Conservation (phyloP, 176 grass and related monocot species). For the Phragmites australis region DNA sequence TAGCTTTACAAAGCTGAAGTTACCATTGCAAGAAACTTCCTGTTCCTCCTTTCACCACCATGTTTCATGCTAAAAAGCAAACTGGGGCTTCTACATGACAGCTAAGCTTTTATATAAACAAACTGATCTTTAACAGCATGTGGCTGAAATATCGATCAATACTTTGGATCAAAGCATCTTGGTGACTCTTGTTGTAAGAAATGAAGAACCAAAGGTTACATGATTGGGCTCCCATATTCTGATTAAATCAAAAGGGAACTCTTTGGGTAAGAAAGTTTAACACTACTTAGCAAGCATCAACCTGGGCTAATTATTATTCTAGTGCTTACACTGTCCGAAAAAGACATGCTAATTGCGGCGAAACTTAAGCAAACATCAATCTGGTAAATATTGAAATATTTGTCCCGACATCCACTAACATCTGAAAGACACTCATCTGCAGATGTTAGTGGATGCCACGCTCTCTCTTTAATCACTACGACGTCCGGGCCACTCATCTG, state of each 20-base stretch:
- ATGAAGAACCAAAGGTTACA: neutral
- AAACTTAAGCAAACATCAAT: constrained; percentile 12
- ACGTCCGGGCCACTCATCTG: neutral
- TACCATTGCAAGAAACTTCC: constrained; percentile 33
- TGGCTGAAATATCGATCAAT: constrained; percentile 24
- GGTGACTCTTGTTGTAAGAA: constrained; percentile 33
- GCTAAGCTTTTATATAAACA: constrained; percentile 17
- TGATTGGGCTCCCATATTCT: constrained; percentile 35
- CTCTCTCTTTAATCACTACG: constrained; percentile 32
- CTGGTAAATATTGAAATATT: neutral
- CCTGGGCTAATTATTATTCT: constrained; percentile 35
- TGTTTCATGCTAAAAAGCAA: constrained; percentile 34
- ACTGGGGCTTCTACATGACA: neutral
- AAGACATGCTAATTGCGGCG: constrained; percentile 29
- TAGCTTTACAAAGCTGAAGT: constrained; percentile 42
- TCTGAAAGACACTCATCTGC: no score
- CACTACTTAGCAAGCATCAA: constrained; percentile 46
- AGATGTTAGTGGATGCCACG: constrained; percentile 43
- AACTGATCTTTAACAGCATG: constrained; percentile 18
- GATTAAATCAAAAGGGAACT: constrained; percentile 17
- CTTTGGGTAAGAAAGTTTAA: constrained; percentile 26
- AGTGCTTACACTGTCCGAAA: constrained; percentile 31
- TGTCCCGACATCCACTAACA: no score
- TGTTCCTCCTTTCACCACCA: constrained; percentile 36
- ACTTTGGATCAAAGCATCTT: constrained; percentile 45